These are phyloP conservation scores for Mentha longifolia DNA, from an alignment of 257 asterid species.

Conservation along the genomic window DNA sequence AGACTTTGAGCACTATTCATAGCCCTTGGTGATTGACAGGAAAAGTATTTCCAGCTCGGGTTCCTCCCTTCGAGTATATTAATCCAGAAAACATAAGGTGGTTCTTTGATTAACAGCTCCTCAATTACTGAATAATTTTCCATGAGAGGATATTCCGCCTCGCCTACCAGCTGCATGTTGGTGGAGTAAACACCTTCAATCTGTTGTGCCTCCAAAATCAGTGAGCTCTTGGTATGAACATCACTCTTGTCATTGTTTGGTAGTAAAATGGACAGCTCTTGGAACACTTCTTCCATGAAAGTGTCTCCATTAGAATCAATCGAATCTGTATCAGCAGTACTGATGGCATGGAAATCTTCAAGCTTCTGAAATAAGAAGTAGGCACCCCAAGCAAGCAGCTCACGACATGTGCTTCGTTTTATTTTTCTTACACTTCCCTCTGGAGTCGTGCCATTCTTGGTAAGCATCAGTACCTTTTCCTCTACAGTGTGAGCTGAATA, in stretches of 20 bases:
- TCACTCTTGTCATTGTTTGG: conserved; percentile 38
- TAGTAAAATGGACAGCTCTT: conserved; percentile 46
- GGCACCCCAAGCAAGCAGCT: conserved; percentile 63
- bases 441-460: conserved; percentile 54
- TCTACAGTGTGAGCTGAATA: conserved; percentile 63
- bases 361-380: conserved; percentile 49
- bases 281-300: conserved; percentile 54
- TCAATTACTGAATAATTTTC: conserved; percentile 35
- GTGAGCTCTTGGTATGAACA: conserved; percentile 14
- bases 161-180: conserved; percentile 50
- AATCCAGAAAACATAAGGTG: too few relatives aligned
- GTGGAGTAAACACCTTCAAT: conserved; percentile 45
- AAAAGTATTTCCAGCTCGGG: conserved; percentile 53
- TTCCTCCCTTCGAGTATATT: conserved; percentile 45
- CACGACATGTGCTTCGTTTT: conserved; percentile 47
- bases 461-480: conserved; percentile 56
- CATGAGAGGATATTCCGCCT: conserved; percentile 43
- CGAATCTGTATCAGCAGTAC: conserved; percentile 30
- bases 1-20: conserved; percentile 35
- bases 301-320: conserved; percentile 33
- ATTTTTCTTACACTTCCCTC: conserved; percentile 40
- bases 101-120: conserved; percentile 39
- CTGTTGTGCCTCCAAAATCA: conserved; percentile 41
- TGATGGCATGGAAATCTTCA: conserved; percentile 35
- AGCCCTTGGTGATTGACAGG: conserved; percentile 36